A percentile compares a stretch with the other conserved stretches of the same genome.
Evolutionary conservation across 1,139 yeast species (phyloP).

Genomic region (Debaryomyces robertsiae): DNA sequence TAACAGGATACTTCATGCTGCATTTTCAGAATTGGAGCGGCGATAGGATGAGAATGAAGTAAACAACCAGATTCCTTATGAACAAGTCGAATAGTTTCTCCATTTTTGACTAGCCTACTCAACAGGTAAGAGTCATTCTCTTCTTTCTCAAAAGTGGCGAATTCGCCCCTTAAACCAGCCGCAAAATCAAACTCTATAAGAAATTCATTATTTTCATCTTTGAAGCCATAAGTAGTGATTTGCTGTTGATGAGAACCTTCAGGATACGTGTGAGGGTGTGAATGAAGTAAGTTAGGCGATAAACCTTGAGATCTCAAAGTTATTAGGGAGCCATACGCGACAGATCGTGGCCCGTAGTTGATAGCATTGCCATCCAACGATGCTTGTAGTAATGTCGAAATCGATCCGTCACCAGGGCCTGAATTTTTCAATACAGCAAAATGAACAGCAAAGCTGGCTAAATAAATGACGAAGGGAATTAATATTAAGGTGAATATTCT

Average conservation of each 20-base stretch:
- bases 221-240: constrained; percentile 73
- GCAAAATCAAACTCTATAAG: constrained; percentile 47
- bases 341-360: constrained; percentile 58
- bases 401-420: constrained; percentile 78
- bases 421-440: constrained; percentile 72
- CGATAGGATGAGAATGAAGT: constrained; percentile 63
- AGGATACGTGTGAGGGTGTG: constrained; percentile 69
- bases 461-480: constrained; percentile 72
- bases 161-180: constrained; percentile 25
- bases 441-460: constrained; percentile 76
- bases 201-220: constrained; percentile 71
- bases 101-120: constrained; percentile 38
- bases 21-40: constrained; percentile 55
- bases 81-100: constrained; percentile 56
- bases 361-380: constrained; percentile 60
- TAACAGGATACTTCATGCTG: constrained; percentile 70
- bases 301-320: constrained; percentile 74
- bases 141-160: constrained; percentile 35
- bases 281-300: constrained; percentile 69
- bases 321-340: constrained; percentile 61
- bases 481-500: constrained; percentile 69
- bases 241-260: constrained; percentile 76
- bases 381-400: constrained; percentile 70
- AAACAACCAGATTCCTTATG: constrained; percentile 57
- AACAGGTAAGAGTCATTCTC: constrained; percentile 26